Evolutionary conservation across 495 filamentous ascomycete species (phyloP).

Genomic region (Evansstolkia leycettana): DNA sequence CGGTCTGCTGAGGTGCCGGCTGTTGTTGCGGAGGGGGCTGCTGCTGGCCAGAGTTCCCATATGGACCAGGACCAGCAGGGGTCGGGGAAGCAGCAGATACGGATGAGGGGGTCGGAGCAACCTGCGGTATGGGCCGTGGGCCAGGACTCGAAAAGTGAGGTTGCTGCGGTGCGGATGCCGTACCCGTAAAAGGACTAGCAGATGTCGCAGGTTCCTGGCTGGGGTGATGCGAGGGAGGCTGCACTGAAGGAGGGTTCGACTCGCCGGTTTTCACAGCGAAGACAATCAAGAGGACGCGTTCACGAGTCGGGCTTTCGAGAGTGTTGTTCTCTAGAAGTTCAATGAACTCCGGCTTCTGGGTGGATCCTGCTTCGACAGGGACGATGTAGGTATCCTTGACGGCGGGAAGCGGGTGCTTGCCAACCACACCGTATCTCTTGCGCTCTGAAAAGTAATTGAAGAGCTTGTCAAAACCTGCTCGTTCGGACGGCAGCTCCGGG

Average conservation of each 20-base stretch:
- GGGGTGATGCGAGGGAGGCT: slow-evolving; percentile 30
- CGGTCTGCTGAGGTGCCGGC: slow-evolving; percentile 14
- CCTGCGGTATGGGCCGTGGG: slow-evolving; percentile 12
- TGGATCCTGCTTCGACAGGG: slow-evolving; percentile 50
- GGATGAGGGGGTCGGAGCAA: slow-evolving; percentile 14
- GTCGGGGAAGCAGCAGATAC: slow-evolving; percentile 7
- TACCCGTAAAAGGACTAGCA: slow-evolving; percentile 34
- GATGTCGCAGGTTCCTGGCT: slow-evolving; percentile 25
- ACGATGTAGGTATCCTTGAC: slow-evolving; percentile 72
- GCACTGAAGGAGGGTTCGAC: slow-evolving; percentile 29
- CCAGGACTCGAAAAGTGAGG: slow-evolving; percentile 19
- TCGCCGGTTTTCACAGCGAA: slow-evolving; percentile 55
- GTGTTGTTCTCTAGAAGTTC: slow-evolving; percentile 62
- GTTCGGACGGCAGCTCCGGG: slow-evolving; percentile 34
- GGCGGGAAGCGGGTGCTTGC: slow-evolving; percentile 51
- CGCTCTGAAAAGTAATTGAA: slow-evolving; percentile 70
- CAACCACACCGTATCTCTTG: slow-evolving; percentile 70
- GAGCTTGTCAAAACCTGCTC: slow-evolving; percentile 49
- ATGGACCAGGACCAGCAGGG: slow-evolving; percentile 1
- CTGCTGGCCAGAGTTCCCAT: slow-evolving; percentile 11
- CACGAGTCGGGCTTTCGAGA: slow-evolving; percentile 49
- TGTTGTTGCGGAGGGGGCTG: slow-evolving; percentile 8
- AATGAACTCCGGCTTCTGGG: slow-evolving; percentile 57
- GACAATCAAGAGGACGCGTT: slow-evolving; percentile 62
- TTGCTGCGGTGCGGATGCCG: slow-evolving; percentile 25